Evolutionary conservation across 768 basidiomycete genomes (phyloP), one percentile per base, ranked within the genome.

Genomic region (Trametes punicea): DNA sequence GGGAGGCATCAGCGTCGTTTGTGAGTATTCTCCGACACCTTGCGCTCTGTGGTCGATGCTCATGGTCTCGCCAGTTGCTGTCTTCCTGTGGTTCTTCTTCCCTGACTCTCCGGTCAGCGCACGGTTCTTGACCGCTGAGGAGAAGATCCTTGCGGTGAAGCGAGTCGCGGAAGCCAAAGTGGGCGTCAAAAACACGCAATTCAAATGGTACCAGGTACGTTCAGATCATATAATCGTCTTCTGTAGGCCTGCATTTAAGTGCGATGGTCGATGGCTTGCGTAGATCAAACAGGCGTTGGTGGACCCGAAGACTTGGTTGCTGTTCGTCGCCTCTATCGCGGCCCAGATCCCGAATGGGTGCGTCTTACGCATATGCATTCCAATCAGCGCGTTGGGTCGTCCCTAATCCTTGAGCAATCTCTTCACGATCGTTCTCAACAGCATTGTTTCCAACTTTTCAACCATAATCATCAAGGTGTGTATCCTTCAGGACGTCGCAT

Each of bases 271-370:
- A 6, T 8, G 18, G 4, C 9, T 3, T 38, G 11, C 11, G 34
- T 11, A 63, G 62, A 52, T 63, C 26, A 45, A 42, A 21, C 55
- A 57, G 10, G 62, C 59, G 3, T 38, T 62, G 15, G 26, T 55
- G n/a, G 73, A 73, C 48, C 71, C 71, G 9, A 73, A 72, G 58
- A 71, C 71, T 0, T 74, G 70, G 59, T 54, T 71, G 6, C 64
- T 73, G 5, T 69, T 74, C 54, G 26, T 71, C 31, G 68, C 69
- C 5, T 61, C 68, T 26, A 61, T 71, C 44, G 67, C 70, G 13
- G 68, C 72, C 2, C 70, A 71, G 42, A 71, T 75, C 44, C 73
- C 73, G 6, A 67, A 69, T 42, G 66, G 62, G 58, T 62, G 25
- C 6, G 46, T n/a, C 6, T n/a, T 36, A 5, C 7, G 34, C 34